Conservation (phyloP, 2,329 filamentous ascomycete genomes). For the Hypoxylon sp. region DNA sequence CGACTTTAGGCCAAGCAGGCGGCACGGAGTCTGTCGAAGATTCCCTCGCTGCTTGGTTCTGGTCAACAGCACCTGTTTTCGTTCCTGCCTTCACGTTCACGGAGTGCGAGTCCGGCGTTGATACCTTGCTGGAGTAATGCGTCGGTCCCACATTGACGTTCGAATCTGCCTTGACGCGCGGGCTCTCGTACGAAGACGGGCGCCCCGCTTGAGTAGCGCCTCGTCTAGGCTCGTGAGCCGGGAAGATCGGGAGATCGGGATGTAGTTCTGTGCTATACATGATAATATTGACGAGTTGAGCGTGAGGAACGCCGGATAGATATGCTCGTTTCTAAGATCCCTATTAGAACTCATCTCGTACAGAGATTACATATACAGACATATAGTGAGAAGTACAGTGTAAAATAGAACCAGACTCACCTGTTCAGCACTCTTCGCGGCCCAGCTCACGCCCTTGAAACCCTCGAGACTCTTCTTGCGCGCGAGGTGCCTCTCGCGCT, state of each 20-base stretch:
- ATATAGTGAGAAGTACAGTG: not conserved
- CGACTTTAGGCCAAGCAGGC: conserved; percentile 53
- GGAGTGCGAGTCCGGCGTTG: conserved; percentile 33
- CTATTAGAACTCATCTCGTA: conserved; percentile 29
- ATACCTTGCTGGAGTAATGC: conserved; percentile 39
- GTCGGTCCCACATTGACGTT: conserved; percentile 36
- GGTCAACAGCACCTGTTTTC: not conserved
- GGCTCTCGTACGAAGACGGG: conserved; percentile 28
- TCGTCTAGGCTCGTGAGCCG: conserved; percentile 53
- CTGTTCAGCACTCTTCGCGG: conserved; percentile 58
- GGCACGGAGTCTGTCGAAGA: conserved; percentile 52
- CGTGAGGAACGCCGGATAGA: conserved; percentile 72
- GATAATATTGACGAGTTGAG: conserved; percentile 75
- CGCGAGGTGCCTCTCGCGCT: conserved; percentile 61
- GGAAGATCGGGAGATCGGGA: conserved; percentile 77
- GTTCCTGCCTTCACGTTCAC: conserved; percentile 25
- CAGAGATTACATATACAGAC: not conserved
- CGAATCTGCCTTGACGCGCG: conserved; percentile 26
- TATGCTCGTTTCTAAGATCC: conserved; percentile 71
- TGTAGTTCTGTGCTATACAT: conserved; percentile 73
- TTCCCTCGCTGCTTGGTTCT: conserved; percentile 45
- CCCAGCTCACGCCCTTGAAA: conserved; percentile 59
- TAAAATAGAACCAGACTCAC: conserved; percentile 50
- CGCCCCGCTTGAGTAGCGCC: conserved; percentile 29
- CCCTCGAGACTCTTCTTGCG: conserved; percentile 58